Evolutionary conservation across 2,329 filamentous ascomycete genomes (phyloP), one percentile per base, ranked within the genome.

Genomic region (Sclerotinia subarctica): DNA sequence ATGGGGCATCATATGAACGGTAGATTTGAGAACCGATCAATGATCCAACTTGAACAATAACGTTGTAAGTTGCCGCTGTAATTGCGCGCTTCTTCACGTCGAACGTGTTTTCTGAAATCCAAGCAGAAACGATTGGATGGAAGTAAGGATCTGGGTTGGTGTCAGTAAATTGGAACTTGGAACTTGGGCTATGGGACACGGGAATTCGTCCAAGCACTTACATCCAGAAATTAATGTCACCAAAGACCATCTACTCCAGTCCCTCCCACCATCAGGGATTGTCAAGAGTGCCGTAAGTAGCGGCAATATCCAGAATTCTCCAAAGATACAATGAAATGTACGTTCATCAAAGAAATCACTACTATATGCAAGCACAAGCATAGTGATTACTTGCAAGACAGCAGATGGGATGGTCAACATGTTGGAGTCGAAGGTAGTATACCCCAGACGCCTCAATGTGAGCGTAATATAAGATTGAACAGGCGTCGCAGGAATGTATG

Each of bases 1-100:
- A 77, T 0, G 85, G 85, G 13, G 69, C 62, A 72, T 85, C 83
- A 35, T 81, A 77, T 6, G 81, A 77, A 2, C 82, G 78, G 69
- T 85, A 85, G 21, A 74, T 69, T 29, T 75, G 72, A 17, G 71
- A 64, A 13, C 67, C 67, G 17, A 73, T 80, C 46, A 83, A 79
- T 1, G 75, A 77, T 29, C 78, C 76, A 0, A 78, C 77, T 70
- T 83, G 82, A 3, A 81, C 79, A 51, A 79, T 80, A 80, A 84
- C 83, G 73, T 89, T 90, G 76, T 90, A 90, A 24, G 86, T 77
- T 0, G 85, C 87, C 0, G 86, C 84, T 0, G 85, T 85, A 1
- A 91, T 85, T 1, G 88, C 86, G 10, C 88, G 80, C 11, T 85
- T 86, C 15, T 87, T 81, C 15, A 90, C 86, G 1, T 84, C 82